phyloP scores from a whole-genome alignment of 1,139 yeast genomes.

The Hyphopichia pseudoburtonii region DNA sequence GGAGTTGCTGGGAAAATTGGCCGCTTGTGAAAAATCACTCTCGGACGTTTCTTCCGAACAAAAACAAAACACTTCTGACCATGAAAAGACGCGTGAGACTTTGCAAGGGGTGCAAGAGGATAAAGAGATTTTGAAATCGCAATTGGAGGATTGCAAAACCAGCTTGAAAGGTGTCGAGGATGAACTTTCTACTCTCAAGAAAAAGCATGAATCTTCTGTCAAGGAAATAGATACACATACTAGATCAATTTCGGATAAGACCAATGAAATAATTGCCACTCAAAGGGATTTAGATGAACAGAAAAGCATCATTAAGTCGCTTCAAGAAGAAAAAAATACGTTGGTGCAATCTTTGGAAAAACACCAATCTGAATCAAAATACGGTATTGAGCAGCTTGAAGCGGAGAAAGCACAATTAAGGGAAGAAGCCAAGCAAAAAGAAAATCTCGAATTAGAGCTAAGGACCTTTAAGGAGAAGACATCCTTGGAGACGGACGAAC shows the following conservation, averaged over 20 bases:
- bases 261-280: not conserved
- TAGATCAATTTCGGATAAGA: slow-evolving; percentile 1
- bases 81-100: not conserved
- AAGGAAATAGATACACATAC: slow-evolving; percentile 1
- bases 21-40: slow-evolving; percentile 1
- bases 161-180: slow-evolving; percentile 1
- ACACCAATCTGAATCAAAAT: not conserved
- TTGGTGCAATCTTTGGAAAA: not conserved
- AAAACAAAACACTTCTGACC: not conserved
- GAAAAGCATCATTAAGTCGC: not conserved
- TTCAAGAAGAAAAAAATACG: slow-evolving; percentile 3
- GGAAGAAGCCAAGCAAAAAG: not conserved
- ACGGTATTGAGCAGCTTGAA: not conserved
- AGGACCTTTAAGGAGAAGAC: not conserved
- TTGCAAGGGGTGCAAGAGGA: slow-evolving; percentile 3
- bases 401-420: not conserved
- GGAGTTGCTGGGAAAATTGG: slow-evolving; percentile 4
- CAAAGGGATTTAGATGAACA: slow-evolving; percentile 1
- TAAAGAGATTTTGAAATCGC: slow-evolving; percentile 1
- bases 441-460: not conserved
- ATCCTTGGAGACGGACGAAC: not conserved
- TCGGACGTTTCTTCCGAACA: not conserved
- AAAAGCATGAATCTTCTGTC: not conserved
- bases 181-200: not conserved
- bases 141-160: slow-evolving; percentile 4